phyloP scores from a whole-genome alignment of 192 early-diverging fungal species.

The Helicostylum pulchrum region DNA sequence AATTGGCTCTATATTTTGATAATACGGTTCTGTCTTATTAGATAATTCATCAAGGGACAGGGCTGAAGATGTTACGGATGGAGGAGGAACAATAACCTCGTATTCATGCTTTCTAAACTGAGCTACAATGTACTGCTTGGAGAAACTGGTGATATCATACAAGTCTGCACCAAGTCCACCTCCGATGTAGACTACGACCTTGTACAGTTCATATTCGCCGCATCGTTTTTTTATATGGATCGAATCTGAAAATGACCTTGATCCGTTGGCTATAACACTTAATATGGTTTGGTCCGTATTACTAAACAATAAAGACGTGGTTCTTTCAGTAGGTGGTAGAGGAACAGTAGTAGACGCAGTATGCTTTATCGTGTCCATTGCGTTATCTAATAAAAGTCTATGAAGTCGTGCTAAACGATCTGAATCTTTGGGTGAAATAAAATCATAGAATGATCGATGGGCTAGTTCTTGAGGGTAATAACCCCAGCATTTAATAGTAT shows the following conservation, averaged over 20 bases:
- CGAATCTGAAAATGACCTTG: slow-evolving; percentile 47
- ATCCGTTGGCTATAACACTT: slow-evolving; percentile 35
- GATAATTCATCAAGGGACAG: too few species aligned
- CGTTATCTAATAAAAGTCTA: slow-evolving; percentile 39
- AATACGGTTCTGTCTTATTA: too few species aligned
- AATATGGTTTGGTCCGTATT: slow-evolving; percentile 37
- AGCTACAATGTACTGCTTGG: slow-evolving; percentile 52
- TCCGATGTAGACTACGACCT: slow-evolving; percentile 51
- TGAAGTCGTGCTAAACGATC: slow-evolving; percentile 39
- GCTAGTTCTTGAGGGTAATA: slow-evolving; percentile 56
- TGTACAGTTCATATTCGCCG: slow-evolving; percentile 45
- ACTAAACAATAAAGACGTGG: slow-evolving; percentile 35
- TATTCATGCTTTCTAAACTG: slow-evolving; percentile 33
- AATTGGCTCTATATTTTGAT: too few species aligned
- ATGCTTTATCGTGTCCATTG: slow-evolving; percentile 12
- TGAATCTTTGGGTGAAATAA: slow-evolving; percentile 42
- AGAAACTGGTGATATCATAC: slow-evolving; percentile 34
- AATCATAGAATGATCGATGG: slow-evolving; percentile 49
- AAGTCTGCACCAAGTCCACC: slow-evolving; percentile 58
- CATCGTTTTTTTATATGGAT: slow-evolving; percentile 42
- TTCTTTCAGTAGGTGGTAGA: slow-evolving; percentile 18
- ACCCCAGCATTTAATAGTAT: slow-evolving; percentile 45
- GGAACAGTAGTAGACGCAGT: neutral
- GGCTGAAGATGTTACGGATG: too few species aligned
- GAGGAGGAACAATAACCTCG: neutral